Evolutionary conservation across 2,329 filamentous ascomycete genomes (phyloP), one percentile per base, ranked within the genome.

Genomic region (Fusarium sacchari): DNA sequence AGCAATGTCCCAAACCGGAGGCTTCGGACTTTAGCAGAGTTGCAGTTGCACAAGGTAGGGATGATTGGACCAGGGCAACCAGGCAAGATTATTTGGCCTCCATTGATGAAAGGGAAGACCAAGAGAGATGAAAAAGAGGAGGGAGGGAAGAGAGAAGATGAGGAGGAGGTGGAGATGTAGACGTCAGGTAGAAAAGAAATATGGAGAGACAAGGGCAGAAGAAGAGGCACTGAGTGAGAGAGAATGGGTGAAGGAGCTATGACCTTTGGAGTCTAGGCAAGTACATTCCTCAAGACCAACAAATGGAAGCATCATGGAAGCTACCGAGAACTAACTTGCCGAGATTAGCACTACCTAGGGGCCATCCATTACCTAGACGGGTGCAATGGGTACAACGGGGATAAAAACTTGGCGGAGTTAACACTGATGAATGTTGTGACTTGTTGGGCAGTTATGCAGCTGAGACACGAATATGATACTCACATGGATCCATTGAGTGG

Each of bases 251-350:
- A 53, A 60, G 60, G 62, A 43, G 63, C 67, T 67, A 72, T 68
- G 58, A 69, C 64, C 60, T 49, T 61, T 60, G 55, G 50, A 70
- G 67, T 34, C 50, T 30, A 65, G 43, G 9, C 49, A 39, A 37
- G 28, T 50, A 34, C 57, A 36, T 58, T 69, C 28, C 60, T 43
- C 5, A 10, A 12, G 44, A 69, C 69, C 67, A 69, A 59, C 40
- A 53, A 53, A 67, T 69, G 43, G 67, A 69, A 69, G 34, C 43
- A 49, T 69, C 59, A 69, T 69, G 59, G 67, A 69, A 69, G 59
- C 50, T 44, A 37, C n/a, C 55, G 40, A 59, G 65, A 69, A 69
- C 32, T 42, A 59, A 50, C 47, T 32, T 69, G 66, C 65, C 66
- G 67, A 69, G 66, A 69, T 69, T 69, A 60, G 43, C 15, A 46